Conservation (phyloP, 192 early-diverging fungal genomes). For the Podila minutissima region DNA sequence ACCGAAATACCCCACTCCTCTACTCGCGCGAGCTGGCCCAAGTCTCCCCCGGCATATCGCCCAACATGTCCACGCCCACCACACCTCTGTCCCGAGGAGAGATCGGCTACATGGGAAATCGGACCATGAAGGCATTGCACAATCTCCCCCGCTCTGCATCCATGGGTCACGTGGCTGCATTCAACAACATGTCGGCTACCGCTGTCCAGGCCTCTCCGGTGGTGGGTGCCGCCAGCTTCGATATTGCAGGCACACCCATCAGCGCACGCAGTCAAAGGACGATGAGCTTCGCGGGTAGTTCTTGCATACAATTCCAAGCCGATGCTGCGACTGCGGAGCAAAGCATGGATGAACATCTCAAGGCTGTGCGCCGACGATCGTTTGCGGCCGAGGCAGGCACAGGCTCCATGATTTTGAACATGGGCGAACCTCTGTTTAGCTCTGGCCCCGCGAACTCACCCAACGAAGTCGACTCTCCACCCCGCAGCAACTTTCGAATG, state of each 20-base stretch:
- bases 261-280: constrained; percentile 10
- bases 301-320: neutral
- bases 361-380: constrained; percentile 24
- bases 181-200: constrained; percentile 7
- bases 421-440: too few relatives aligned
- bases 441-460: neutral
- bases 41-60: constrained; percentile 2
- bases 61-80: constrained; percentile 6
- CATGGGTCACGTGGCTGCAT: constrained; percentile 22
- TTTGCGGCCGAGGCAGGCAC: constrained; percentile 1
- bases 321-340: constrained; percentile 19
- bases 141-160: constrained; percentile 17
- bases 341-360: constrained; percentile 44
- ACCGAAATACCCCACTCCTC: constrained; percentile 9
- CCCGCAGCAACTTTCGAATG: constrained; percentile 12
- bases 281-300: constrained; percentile 10
- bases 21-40: constrained; percentile 2
- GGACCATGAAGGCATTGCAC: constrained; percentile 26
- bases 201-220: constrained; percentile 16
- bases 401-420: too few relatives aligned
- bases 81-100: constrained; percentile 22
- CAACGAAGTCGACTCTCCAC: neutral
- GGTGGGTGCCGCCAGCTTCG: neutral
- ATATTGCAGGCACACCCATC: neutral
- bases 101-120: constrained; percentile 33